phyloP scores from a whole-genome alignment of 805 yeast species.

The Starmerella ratchasimensis region DNA sequence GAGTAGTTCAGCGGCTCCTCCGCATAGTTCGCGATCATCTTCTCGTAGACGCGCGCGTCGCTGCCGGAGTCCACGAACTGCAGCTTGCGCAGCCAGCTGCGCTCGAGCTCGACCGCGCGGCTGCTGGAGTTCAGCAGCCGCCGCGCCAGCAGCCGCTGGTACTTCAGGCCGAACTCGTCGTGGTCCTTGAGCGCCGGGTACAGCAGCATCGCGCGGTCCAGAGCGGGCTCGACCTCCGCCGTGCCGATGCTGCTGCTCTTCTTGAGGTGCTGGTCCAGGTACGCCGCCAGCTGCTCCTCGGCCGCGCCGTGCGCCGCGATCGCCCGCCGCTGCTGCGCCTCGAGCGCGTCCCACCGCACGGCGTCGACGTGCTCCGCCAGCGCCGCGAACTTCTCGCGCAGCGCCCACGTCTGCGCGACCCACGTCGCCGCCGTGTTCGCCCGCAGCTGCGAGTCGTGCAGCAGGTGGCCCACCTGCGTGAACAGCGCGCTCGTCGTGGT shows the following conservation, averaged over 20 bases:
- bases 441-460: too few relatives aligned
- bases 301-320: conserved; percentile 1
- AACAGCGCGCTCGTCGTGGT: too few relatives aligned
- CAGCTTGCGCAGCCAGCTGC: conserved; percentile 24
- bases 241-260: conserved; percentile 48
- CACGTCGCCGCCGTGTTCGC: too few relatives aligned
- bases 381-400: conserved; percentile 4
- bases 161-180: conserved; percentile 84
- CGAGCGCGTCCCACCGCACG: background rate
- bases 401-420: background rate
- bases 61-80: conserved; percentile 6
- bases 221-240: conserved; percentile 46
- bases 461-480: too few relatives aligned
- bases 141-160: conserved; percentile 76
- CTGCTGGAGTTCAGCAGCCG: conserved; percentile 78
- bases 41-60: conserved; percentile 44
- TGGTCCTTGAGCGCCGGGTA: conserved; percentile 83
- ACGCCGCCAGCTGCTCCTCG: conserved; percentile 24
- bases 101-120: conserved; percentile 71
- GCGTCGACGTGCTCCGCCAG: conserved; percentile 2
- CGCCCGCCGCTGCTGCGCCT: background rate
- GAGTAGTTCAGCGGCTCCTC: conserved; percentile 41
- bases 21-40: conserved; percentile 88
- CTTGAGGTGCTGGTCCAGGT: conserved; percentile 69
- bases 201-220: conserved; percentile 70